These are phyloP conservation scores for Phialemonium atrogriseum DNA, from an alignment of 2,329 filamentous ascomycete genomes.

Conservation along the genomic window DNA sequence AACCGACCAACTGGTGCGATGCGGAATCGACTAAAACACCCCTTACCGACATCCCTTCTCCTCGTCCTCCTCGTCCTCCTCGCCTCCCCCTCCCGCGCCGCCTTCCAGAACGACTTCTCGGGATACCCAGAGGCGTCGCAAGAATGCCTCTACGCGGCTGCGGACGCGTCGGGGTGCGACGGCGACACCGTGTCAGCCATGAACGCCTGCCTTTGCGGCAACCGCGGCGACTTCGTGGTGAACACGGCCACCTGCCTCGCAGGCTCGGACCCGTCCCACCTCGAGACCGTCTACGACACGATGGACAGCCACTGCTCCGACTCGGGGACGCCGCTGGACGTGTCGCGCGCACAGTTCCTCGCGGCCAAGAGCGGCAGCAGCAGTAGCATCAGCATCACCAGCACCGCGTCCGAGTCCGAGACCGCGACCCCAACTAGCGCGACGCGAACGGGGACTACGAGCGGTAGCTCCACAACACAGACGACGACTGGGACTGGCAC, in stretches of 20 bases:
- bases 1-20: too few species aligned
- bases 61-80: slow-evolving; percentile 19
- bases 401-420: slow-evolving; percentile 8
- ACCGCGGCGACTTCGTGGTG: slow-evolving; percentile 39
- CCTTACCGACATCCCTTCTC: too few species aligned
- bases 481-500: slow-evolving; percentile 8
- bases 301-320: slow-evolving; percentile 34
- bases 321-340: slow-evolving; percentile 32
- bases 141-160: slow-evolving; percentile 33
- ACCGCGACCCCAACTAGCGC: slow-evolving; percentile 9
- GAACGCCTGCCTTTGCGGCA: slow-evolving; percentile 42
- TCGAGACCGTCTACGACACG: slow-evolving; percentile 32
- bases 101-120: slow-evolving; percentile 30
- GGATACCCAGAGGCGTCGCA: slow-evolving; percentile 33
- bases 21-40: too few species aligned
- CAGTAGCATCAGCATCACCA: slow-evolving; percentile 13
- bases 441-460: slow-evolving; percentile 11
- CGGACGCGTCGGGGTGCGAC: slow-evolving; percentile 30
- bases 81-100: slow-evolving; percentile 11
- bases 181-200: slow-evolving; percentile 28
- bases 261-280: slow-evolving; percentile 22
- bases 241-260: slow-evolving; percentile 38
- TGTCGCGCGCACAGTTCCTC: slow-evolving; percentile 34
- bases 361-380: slow-evolving; percentile 19
- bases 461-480: slow-evolving; percentile 6